phyloP scores from a whole-genome alignment of 352 stramenopile genomes.

The Nothophytophthora sp. region DNA sequence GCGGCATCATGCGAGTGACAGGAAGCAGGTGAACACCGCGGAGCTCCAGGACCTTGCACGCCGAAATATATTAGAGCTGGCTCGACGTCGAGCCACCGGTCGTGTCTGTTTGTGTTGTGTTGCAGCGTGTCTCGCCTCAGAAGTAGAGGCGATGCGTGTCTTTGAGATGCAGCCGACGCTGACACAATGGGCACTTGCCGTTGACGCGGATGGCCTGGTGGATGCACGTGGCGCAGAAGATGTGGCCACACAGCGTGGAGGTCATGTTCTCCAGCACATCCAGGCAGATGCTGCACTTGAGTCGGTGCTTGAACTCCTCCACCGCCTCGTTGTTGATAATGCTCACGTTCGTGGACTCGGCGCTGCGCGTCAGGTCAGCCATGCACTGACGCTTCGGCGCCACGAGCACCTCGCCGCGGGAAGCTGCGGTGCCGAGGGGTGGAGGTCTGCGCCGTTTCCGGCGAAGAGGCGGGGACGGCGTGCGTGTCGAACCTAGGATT shows the following conservation, averaged over 20 bases:
- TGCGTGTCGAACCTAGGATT: conserved; percentile 42
- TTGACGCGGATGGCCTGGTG: conserved; percentile 63
- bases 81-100: conserved; percentile 1
- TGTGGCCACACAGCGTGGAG: conserved; percentile 77
- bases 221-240: conserved; percentile 82
- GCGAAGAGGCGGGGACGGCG: conserved; percentile 23
- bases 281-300: conserved; percentile 88
- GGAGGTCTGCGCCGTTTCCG: conserved; percentile 51
- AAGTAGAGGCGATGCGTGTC: conserved; percentile 87
- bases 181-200: conserved; percentile 76
- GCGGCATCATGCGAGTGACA: conserved; percentile 6
- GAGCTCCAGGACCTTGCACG: conserved; percentile 13
- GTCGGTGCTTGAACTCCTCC: conserved; percentile 68
- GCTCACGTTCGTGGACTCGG: conserved; percentile 69
- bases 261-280: conserved; percentile 81
- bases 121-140: no score
- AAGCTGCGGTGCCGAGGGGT: not conserved
- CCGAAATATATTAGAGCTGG: conserved; percentile 26
- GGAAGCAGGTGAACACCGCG: conserved; percentile 2
- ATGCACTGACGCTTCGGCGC: conserved; percentile 25
- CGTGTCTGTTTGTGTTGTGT: not conserved
- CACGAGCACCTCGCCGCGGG: not conserved
- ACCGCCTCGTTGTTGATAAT: conserved; percentile 77
- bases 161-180: conserved; percentile 53
- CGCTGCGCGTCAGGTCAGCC: conserved; percentile 47